phyloP scores from a whole-genome alignment of 2,329 filamentous ascomycete genomes.

The Cytospora mali region DNA sequence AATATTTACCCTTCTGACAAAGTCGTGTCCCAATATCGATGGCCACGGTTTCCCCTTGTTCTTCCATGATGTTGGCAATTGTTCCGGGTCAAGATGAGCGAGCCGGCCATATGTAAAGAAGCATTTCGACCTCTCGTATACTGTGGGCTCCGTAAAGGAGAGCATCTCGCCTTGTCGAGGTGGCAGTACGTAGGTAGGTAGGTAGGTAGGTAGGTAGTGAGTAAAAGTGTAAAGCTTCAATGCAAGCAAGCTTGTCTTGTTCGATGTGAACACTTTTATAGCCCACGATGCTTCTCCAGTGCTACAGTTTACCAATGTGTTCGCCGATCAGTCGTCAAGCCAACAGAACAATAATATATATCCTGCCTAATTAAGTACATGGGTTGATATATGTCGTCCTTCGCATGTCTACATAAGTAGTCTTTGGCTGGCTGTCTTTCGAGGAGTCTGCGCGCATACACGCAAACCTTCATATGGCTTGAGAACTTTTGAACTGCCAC shows the following conservation, averaged over 20 bases:
- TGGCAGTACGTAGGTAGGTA: too few relatives aligned
- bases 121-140: slow-evolving; percentile 67
- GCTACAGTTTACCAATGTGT: neutral
- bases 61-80: slow-evolving; percentile 71
- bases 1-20: slow-evolving; percentile 64
- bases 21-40: slow-evolving; percentile 64
- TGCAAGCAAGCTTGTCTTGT: neutral
- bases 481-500: neutral
- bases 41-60: slow-evolving; percentile 77
- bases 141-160: slow-evolving; percentile 45
- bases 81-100: slow-evolving; percentile 69
- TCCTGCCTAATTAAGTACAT: neutral
- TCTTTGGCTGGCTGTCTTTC: neutral
- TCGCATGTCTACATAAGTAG: too few relatives aligned
- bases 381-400: too few relatives aligned
- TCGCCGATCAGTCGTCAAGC: neutral
- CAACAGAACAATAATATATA: neutral
- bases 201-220: too few relatives aligned
- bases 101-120: slow-evolving; percentile 72
- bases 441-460: neutral
- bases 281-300: neutral
- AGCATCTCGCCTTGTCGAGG: slow-evolving; percentile 40
- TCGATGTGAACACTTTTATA: too few relatives aligned
- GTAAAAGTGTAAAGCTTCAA: neutral
- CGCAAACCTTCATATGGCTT: neutral